Evolutionary conservation across 139 green algal species (phyloP).

Genomic region (Volvox africanus): DNA sequence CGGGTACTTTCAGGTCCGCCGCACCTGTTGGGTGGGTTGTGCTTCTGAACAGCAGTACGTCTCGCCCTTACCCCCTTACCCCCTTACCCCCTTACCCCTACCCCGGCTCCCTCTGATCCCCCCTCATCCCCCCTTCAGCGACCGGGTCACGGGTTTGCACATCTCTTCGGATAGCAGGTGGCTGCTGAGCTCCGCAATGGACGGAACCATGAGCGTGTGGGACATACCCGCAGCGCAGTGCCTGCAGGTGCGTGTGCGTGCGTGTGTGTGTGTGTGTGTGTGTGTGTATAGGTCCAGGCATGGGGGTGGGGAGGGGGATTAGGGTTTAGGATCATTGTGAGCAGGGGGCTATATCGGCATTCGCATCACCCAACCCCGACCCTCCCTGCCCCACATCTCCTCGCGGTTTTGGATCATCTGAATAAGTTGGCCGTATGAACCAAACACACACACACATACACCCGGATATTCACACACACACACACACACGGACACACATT

Average conservation of each 20-base stretch:
- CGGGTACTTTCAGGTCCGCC: neutral
- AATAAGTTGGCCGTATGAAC: too few species aligned
- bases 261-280: neutral
- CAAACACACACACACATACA: too few species aligned
- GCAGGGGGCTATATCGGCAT: too few species aligned
- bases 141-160: slow-evolving; percentile 83
- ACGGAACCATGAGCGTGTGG: slow-evolving; percentile 91
- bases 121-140: slow-evolving; percentile 46
- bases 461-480: too few species aligned
- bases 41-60: neutral
- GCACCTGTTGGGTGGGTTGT: neutral
- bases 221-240: slow-evolving; percentile 84
- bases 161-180: slow-evolving; percentile 87
- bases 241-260: slow-evolving; percentile 60
- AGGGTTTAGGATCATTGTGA: neutral
- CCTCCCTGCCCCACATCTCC: too few species aligned
- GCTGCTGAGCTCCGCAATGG: slow-evolving; percentile 90
- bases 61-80: neutral
- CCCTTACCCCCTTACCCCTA: neutral
- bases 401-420: too few species aligned
- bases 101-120: neutral
- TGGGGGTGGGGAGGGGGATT: too few species aligned
- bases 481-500: neutral
- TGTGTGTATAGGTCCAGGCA: neutral
- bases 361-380: too few species aligned